These are phyloP conservation scores for Coniferiporia sulphurascens DNA, from an alignment of 1,284 basidiomycete species.

Conservation along the genomic window DNA sequence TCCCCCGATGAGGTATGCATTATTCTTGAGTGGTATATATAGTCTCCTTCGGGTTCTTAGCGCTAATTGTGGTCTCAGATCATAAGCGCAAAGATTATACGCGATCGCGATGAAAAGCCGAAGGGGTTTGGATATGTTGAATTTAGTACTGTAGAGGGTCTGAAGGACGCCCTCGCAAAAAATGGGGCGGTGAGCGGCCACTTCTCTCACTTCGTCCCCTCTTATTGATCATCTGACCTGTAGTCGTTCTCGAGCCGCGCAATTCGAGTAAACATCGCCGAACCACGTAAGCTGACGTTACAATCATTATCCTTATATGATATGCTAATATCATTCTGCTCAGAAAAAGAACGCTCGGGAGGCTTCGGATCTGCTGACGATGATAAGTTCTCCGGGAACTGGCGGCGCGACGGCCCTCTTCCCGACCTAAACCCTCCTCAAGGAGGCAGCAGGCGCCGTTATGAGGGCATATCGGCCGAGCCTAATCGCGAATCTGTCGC, in stretches of 20 bases:
- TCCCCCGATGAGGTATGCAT: conserved; percentile 50
- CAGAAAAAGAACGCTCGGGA: conserved; percentile 72
- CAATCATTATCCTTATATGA: conserved; percentile 2
- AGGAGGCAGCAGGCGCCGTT: conserved; percentile 50
- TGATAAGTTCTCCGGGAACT: conserved; percentile 71
- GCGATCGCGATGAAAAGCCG: conserved; percentile 85
- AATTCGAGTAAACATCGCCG: conserved; percentile 91
- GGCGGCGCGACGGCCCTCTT: conserved; percentile 87
- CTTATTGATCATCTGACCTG: conserved; percentile 14
- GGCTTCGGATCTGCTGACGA: conserved; percentile 51
- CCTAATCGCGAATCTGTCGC: conserved; percentile 47
- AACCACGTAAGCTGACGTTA: conserved; percentile 68
- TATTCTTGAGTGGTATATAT: background rate
- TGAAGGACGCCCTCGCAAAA: conserved; percentile 78
- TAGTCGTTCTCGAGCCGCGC: conserved; percentile 74
- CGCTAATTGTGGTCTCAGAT: conserved; percentile 38
- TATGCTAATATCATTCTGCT: conserved; percentile 7
- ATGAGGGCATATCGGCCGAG: conserved; percentile 45
- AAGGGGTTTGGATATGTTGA: conserved; percentile 99
- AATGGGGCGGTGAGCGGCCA: conserved; percentile 51
- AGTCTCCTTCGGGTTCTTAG: background rate
- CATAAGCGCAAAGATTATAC: conserved; percentile 89
- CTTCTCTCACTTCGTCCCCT: background rate
- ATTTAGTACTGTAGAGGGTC: conserved; percentile 76
- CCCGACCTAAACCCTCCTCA: conserved; percentile 38